phyloP scores from a whole-genome alignment of 169 alveolate genomes.

The Plasmodium ovale region DNA sequence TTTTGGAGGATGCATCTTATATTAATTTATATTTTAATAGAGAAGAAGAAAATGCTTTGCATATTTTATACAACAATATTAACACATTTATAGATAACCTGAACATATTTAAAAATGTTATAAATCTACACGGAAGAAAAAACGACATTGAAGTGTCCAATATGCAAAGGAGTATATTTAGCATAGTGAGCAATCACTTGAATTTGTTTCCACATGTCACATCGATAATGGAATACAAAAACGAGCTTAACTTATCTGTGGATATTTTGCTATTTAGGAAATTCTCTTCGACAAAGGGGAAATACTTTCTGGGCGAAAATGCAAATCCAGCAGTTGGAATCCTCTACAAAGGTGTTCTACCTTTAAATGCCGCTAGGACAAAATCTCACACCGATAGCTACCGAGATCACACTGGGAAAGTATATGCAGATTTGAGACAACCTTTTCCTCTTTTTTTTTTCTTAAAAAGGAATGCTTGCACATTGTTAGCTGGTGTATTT shows the following conservation, averaged over 20 bases:
- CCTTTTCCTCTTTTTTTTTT: no score
- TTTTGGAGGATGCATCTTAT: slow-evolving; percentile 14
- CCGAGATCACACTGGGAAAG: no score
- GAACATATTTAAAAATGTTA: slow-evolving; percentile 11
- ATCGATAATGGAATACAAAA: slow-evolving; percentile 39
- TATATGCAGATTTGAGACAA: no score
- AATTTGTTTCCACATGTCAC: not conserved
- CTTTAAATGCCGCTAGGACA: no score
- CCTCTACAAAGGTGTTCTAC: no score
- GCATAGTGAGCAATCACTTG: slow-evolving; percentile 8
- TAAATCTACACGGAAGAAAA: slow-evolving; percentile 67
- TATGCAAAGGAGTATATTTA: slow-evolving; percentile 54
- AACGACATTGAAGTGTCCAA: slow-evolving; percentile 39
- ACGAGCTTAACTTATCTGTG: slow-evolving; percentile 27
- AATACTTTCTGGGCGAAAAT: not conserved
- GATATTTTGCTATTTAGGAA: slow-evolving; percentile 55
- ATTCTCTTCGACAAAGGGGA: not conserved
- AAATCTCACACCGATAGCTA: no score
- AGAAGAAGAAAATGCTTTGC: slow-evolving; percentile 43
- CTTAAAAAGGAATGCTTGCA: no score
- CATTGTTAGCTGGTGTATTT: no score
- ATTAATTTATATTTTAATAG: slow-evolving; percentile 67
- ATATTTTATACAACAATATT: slow-evolving; percentile 23
- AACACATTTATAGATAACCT: slow-evolving; percentile 5
- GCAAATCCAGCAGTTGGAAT: no score